Base-by-base conservation (phyloP, 306 rosid genomes). In the Quercus engelmannii region DNA sequence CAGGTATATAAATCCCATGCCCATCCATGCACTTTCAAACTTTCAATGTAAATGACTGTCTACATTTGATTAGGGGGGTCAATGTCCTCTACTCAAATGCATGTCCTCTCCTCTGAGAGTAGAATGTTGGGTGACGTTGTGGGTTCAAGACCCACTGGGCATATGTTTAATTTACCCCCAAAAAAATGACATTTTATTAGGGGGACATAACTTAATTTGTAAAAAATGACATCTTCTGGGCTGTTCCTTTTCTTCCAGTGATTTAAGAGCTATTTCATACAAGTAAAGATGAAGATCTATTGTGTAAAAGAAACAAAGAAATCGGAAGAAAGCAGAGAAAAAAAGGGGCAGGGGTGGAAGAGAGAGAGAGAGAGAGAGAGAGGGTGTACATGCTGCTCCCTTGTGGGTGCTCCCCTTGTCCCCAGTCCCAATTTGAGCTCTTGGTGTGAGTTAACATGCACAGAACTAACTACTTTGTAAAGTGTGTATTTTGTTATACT, bases 1-100 rank as follows among this genome's bases (percentile, higher is more conserved):
- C 99, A 96, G 93, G 99, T 89, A 77, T 65, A 85, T 51, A 69
- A 65, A 21, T 65, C 69, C 78, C 33, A 12, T 23, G 30, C 41
- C 28, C 51, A 38, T 19, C 20, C 72, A 9, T 18, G 35, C 17
- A 33, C 9, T n/a, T 68, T 46, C 72, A 35, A 13, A 19, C 9
- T 10, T 68, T 23, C 72, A 35, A 10, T 30, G 23, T 64, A 68
- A 68, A 35, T 68, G 23, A 35, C 26, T 20, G 18, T 7, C 51
- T 67, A n/a, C 72, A 68, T 35, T 67, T 68, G 72, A 5, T n/a
- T 68, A 5, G 72, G 7, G 72, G 52, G 72, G 28, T 5, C 52
- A 68, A 68, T n/a, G 72, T 31, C 20, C 52, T 68, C 26, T 38
- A 35, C 13, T 38, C 52, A 68, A 68, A 35, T 35, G 23, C 14